Evolutionary conservation across 2,329 filamentous ascomycete species (phyloP).

Genomic region (Kalaharituber pfeilii): DNA sequence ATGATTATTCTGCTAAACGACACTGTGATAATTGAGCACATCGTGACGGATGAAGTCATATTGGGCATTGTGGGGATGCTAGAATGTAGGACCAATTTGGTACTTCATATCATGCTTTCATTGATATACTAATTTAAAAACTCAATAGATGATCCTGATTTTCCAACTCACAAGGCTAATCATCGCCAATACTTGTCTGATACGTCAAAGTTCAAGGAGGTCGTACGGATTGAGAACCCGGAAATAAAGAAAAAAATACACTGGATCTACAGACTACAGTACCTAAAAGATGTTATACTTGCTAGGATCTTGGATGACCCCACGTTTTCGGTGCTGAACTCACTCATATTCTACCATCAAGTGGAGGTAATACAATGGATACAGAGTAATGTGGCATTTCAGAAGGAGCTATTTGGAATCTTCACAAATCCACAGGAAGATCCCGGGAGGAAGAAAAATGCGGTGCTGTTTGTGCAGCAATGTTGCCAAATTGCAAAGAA

Average conservation of each 20-base stretch:
- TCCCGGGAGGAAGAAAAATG: slow-evolving; percentile 62
- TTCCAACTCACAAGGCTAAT: slow-evolving; percentile 92
- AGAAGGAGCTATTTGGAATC: slow-evolving; percentile 74
- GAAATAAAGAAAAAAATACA: slow-evolving; percentile 79
- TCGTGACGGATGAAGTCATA: slow-evolving; percentile 76
- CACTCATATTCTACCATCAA: slow-evolving; percentile 96
- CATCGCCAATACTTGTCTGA: slow-evolving; percentile 85
- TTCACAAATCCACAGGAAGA: slow-evolving; percentile 35
- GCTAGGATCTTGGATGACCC: slow-evolving; percentile 92
- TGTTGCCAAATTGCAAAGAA: slow-evolving; percentile 91
- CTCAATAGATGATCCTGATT: slow-evolving; percentile 67
- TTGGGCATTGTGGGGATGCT: slow-evolving; percentile 85
- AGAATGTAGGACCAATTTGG: slow-evolving; percentile 43
- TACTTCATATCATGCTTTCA: slow-evolving; percentile 5
- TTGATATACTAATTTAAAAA: slow-evolving; percentile 5
- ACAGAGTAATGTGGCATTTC: slow-evolving; percentile 60
- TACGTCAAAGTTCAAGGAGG: slow-evolving; percentile 84
- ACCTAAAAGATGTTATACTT: slow-evolving; percentile 94
- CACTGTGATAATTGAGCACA: slow-evolving; percentile 80
- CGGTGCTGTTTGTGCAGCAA: slow-evolving; percentile 89
- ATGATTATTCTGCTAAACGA: slow-evolving; percentile 87
- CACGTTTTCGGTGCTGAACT: slow-evolving; percentile 93
- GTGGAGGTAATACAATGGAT: slow-evolving; percentile 93
- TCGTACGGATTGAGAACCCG: slow-evolving; percentile 75
- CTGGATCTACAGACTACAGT: slow-evolving; percentile 86